Evolutionary conservation across 1,139 yeast genomes (phyloP).

Genomic region (Saccharomyces hybrid): DNA sequence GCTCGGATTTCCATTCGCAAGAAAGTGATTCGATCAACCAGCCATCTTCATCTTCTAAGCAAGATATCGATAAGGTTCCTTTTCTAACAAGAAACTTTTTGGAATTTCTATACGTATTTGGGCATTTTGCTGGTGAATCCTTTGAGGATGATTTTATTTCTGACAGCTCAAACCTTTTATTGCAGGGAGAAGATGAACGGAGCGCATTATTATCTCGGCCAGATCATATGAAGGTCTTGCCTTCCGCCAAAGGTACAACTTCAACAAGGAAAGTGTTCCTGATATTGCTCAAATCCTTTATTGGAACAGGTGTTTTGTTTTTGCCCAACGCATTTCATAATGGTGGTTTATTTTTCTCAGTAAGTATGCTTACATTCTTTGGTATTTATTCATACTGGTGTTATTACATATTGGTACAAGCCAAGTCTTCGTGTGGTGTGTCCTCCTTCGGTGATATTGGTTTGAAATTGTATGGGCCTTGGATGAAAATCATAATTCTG

Average conservation of each 20-base stretch:
- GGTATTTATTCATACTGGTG: conserved; percentile 66
- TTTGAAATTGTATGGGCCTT: conserved; percentile 49
- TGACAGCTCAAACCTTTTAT: conserved; percentile 25
- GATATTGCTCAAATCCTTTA: conserved; percentile 59
- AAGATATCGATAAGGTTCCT: conserved; percentile 33
- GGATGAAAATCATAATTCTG: conserved; percentile 51
- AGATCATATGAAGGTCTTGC: conserved; percentile 11
- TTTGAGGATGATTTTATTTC: conserved; percentile 60
- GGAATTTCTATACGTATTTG: conserved; percentile 67
- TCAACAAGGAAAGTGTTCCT: conserved; percentile 62
- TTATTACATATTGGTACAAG: conserved; percentile 51
- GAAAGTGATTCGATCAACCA: conserved; percentile 4
- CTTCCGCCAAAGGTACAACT: conserved; percentile 46
- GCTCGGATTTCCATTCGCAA: conserved; percentile 13
- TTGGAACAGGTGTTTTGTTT: conserved; percentile 74
- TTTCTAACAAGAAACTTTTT: conserved; percentile 60
- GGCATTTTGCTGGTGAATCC: conserved; percentile 79
- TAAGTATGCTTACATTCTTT: conserved; percentile 45
- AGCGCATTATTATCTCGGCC: conserved; percentile 4
- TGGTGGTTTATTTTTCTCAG: conserved; percentile 62
- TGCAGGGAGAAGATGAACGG: conserved; percentile 35
- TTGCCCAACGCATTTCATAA: conserved; percentile 66
- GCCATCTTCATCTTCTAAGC: conserved; percentile 1
- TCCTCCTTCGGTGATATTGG: conserved; percentile 75
- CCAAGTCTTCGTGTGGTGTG: conserved; percentile 52